Base-by-base conservation (phyloP, 352 stramenopile species). In the Globisporangium yorkense region DNA sequence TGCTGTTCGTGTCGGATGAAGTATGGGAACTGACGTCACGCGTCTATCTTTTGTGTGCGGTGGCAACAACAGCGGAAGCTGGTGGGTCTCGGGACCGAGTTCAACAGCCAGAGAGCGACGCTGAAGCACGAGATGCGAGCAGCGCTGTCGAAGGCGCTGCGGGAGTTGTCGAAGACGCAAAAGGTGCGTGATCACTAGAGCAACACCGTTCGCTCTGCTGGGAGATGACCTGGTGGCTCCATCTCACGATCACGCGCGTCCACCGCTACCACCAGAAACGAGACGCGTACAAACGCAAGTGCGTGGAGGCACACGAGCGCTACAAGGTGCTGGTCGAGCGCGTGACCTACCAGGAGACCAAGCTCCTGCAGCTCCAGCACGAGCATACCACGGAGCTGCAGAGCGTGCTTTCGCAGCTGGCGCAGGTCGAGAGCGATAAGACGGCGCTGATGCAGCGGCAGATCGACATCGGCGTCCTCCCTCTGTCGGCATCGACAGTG, bases 221-320 rank as follows among this genome's bases (percentile, higher is more conserved):
- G 12, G 15, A 24, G n/a, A 6, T 9, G 31, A 35, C 33, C 5
- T 46, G 10, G 12, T 5, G 20, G n/a, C 2, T 24, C 21, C 2
- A 5, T 31, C 44, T 51, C 8, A 27, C 8, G 13, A 20, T 27
- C 45, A 31, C 45, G 13, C 44, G 6, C 44, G n/a, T 16, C 8
- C 21, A 21, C 8, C 5, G 0, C n/a, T 3, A 3, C 27, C 48
- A 0, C 18, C 65, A 88, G 77, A 92, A 93, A 70, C 73, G 80
- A 16, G 79, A 93, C 55, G 79, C 79, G 29, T 93, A 90, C 64
- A 93, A 93, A 45, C 70, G 72, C 27, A 93, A 91, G 44, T 93
- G 84, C 57, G 67, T 93, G 10, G 77, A 93, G 57, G 74, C 84
- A 54, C 84, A 93, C 65, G 78, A 88, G 53, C 74, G 69, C 20